Percentiles rank a stretch among this genome's conserved stretches.
These are phyloP conservation scores for Aspergillus diversus DNA, from an alignment of 495 filamentous ascomycete species.

Conservation along the genomic window DNA sequence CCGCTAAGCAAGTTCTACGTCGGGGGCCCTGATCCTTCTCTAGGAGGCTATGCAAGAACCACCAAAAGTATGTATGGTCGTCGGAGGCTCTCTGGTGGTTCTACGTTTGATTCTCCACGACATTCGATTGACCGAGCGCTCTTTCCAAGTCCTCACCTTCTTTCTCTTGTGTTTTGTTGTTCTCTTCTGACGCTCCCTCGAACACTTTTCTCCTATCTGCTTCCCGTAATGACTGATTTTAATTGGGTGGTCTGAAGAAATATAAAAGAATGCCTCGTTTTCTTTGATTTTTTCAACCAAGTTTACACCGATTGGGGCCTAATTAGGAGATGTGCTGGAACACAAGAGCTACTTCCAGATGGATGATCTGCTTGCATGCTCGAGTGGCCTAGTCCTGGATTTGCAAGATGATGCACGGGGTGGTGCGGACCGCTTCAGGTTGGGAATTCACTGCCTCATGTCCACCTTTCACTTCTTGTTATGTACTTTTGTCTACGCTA, in stretches of 20 bases:
- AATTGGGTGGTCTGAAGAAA: constrained; percentile 33
- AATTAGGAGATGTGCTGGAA: constrained; percentile 35
- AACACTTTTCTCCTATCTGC: constrained; percentile 35
- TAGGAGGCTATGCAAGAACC: constrained; percentile 31
- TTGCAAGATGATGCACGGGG: constrained; percentile 32
- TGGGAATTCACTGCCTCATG: constrained; percentile 32
- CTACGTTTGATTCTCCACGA: constrained; percentile 35
- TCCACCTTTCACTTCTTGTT: constrained; percentile 54
- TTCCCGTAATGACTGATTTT: constrained; percentile 41
- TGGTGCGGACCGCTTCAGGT: constrained; percentile 24
- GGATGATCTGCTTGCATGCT: constrained; percentile 24
- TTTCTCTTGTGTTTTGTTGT: constrained; percentile 42
- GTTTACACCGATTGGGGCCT: constrained; percentile 30
- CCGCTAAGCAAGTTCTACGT: constrained; percentile 59
- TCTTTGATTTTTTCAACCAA: constrained; percentile 24
- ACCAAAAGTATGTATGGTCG: constrained; percentile 29
- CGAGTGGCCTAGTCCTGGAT: constrained; percentile 28
- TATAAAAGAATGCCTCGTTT: constrained; percentile 28
- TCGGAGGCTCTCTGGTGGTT: constrained; percentile 30
- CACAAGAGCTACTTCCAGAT: constrained; percentile 26
- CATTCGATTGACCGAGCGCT: constrained; percentile 38
- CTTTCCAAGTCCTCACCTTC: constrained; percentile 33
- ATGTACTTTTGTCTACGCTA: constrained; percentile 59
- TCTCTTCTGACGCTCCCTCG: constrained; percentile 43
- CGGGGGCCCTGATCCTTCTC: constrained; percentile 21